Conservation (phyloP, 2,329 filamentous ascomycete genomes). For the Tolypocladium guangdongense region DNA sequence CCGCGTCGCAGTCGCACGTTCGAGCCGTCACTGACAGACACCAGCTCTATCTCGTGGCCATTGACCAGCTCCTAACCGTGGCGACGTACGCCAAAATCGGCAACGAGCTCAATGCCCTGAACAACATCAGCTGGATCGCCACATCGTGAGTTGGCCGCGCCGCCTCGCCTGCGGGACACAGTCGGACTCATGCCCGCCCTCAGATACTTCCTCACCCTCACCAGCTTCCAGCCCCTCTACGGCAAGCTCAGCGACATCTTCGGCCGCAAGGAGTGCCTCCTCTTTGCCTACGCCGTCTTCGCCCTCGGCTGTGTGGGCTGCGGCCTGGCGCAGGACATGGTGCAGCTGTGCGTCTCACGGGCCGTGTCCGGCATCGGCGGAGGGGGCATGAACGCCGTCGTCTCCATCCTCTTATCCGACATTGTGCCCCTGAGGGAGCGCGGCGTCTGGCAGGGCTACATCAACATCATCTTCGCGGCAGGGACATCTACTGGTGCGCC, state of each 20-base stretch:
- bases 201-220: slow-evolving; percentile 52
- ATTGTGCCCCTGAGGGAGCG: slow-evolving; percentile 58
- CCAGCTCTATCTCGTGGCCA: slow-evolving; percentile 56
- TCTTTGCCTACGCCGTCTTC: slow-evolving; percentile 55
- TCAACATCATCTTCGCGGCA: slow-evolving; percentile 61
- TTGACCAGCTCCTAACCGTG: slow-evolving; percentile 68
- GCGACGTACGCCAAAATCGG: slow-evolving; percentile 71
- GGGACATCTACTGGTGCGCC: slow-evolving; percentile 62
- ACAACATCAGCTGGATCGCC: slow-evolving; percentile 66
- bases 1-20: too few species aligned
- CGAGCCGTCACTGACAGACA: not conserved
- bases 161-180: not conserved
- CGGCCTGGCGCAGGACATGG: slow-evolving; percentile 51
- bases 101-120: slow-evolving; percentile 62
- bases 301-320: slow-evolving; percentile 53
- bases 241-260: slow-evolving; percentile 63
- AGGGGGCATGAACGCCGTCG: slow-evolving; percentile 60
- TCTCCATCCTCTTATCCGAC: slow-evolving; percentile 56
- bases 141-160: slow-evolving; percentile 20
- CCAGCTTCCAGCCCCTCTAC: slow-evolving; percentile 65
- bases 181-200: not conserved
- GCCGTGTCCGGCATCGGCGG: slow-evolving; percentile 47
- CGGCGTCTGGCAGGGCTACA: slow-evolving; percentile 61
- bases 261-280: slow-evolving; percentile 53
- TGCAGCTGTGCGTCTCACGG: slow-evolving; percentile 54